These are phyloP conservation scores for Eudorina sp. DNA, from an alignment of 139 green algal species.

Conservation along the genomic window DNA sequence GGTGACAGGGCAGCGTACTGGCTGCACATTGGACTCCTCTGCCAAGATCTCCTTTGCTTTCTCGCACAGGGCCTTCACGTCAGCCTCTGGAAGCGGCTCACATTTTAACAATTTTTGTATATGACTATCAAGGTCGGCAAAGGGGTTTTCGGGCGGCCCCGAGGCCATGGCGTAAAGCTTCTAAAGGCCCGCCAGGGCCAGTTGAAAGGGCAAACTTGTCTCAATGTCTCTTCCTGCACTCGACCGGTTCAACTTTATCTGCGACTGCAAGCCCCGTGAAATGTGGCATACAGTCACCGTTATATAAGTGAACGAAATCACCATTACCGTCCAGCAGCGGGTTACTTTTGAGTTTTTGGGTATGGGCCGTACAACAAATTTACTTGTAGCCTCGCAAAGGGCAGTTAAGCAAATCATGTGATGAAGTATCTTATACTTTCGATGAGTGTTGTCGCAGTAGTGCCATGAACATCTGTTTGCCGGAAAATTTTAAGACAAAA, in stretches of 20 bases:
- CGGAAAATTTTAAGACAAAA: too few relatives aligned
- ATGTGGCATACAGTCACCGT: too few relatives aligned
- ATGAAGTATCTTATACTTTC: too few relatives aligned
- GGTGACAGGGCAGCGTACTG: constrained; percentile 95
- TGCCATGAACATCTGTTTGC: too few relatives aligned
- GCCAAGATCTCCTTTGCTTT: constrained; percentile 94
- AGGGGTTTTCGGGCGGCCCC: constrained; percentile 49
- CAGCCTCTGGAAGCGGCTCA: constrained; percentile 88
- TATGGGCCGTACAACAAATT: too few relatives aligned
- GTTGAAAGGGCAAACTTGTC: background rate
- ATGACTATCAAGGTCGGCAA: constrained; percentile 80
- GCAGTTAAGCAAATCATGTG: too few relatives aligned
- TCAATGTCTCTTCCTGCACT: background rate
- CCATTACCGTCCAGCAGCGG: too few relatives aligned
- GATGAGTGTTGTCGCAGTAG: too few relatives aligned
- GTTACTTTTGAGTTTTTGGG: too few relatives aligned
- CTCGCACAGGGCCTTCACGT: constrained; percentile 95
- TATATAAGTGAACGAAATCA: too few relatives aligned
- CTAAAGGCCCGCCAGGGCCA: constrained; percentile 24
- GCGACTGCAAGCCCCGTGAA: too few relatives aligned
- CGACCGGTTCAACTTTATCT: background rate
- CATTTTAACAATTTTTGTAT: constrained; percentile 95
- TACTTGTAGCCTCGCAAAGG: too few relatives aligned
- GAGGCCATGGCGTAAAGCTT: constrained; percentile 30
- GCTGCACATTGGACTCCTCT: constrained; percentile 96